phyloP scores from a whole-genome alignment of 441 rosid species.

The Bocquillonia castaneifolia region DNA sequence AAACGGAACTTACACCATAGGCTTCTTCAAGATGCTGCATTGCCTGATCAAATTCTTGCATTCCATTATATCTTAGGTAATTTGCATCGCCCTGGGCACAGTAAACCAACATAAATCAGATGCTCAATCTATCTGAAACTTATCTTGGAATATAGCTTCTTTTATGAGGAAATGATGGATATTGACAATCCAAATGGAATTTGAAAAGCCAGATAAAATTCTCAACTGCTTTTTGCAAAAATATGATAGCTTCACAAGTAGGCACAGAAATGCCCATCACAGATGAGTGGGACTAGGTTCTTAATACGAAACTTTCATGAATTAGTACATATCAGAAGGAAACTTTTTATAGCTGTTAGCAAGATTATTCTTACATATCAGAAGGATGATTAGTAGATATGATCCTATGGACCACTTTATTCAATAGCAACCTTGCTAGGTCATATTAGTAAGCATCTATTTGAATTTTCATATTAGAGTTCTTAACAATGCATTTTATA shows the following conservation, averaged over 20 bases:
- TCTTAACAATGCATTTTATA: not conserved
- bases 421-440: not conserved
- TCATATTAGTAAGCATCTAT: not conserved
- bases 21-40: constrained; percentile 88
- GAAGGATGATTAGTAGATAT: not conserved
- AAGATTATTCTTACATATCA: not conserved
- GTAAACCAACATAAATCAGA: constrained; percentile 19
- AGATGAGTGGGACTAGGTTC: not conserved
- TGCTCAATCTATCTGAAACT: not conserved
- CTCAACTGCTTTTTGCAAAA: not conserved
- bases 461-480: not conserved
- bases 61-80: constrained; percentile 69
- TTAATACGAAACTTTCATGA: not conserved
- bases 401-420: not conserved
- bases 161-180: not conserved
- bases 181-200: not conserved
- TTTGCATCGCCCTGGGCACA: constrained; percentile 65
- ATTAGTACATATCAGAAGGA: too few relatives aligned
- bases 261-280: not conserved
- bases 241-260: not conserved
- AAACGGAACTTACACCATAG: constrained; percentile 57
- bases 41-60: constrained; percentile 93
- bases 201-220: not conserved
- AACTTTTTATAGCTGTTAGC: too few relatives aligned
- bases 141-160: not conserved